Evolutionary conservation across 2,329 filamentous ascomycete species (phyloP), one percentile per base, ranked within the genome.

Genomic region (Dryadomyces quercus-mongolicae): DNA sequence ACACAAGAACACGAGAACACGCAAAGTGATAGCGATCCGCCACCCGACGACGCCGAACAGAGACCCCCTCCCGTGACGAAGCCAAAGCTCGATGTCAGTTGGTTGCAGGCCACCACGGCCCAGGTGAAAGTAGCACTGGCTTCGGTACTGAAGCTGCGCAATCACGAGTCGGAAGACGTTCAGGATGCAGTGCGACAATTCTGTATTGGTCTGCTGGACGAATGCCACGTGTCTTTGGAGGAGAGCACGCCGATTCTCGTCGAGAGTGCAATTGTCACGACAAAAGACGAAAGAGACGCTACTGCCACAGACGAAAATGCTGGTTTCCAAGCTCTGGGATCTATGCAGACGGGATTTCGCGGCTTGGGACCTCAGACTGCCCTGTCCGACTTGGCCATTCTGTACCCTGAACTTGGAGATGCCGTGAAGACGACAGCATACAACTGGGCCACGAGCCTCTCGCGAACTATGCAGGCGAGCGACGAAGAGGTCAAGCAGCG

Each of bases 61-160:
- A n/a, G n/a, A n/a, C n/a, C n/a, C n/a, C n/a, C n/a, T n/a, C n/a
- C 50, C 15, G 15, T 49, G 2, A 45, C 4, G 2, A 54, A 53
- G 13, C 44, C 62, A 56, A 25, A 34, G 16, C 54, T 65, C 53
- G 66, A 65, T 46, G 61, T 67, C 8, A 64, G 74, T 12, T 98
- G 93, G 93, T 71, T 95, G 1, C 84, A 82, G 57, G 89, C 87
- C 8, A 95, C 92, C 2, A 73, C 82, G 2, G 76, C 78, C 1
- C 91, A 97, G 65, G 78, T 97, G 54, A 92, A 91, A 64, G 76
- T 93, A 53, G 91, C 90, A 1, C 71, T 98, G 16, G 80, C 83
- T 5, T 86, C 84, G 42, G 77, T 96, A 18, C 74, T 93, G 58
- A 89, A 85, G 61, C 67, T 96, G 36, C 83, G 87, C 16, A 80